Percentiles rank a stretch among this genome's conserved stretches.
These are phyloP conservation scores for Byssochlamys sp. DNA, from an alignment of 2,329 filamentous ascomycete genomes.

Conservation along the genomic window DNA sequence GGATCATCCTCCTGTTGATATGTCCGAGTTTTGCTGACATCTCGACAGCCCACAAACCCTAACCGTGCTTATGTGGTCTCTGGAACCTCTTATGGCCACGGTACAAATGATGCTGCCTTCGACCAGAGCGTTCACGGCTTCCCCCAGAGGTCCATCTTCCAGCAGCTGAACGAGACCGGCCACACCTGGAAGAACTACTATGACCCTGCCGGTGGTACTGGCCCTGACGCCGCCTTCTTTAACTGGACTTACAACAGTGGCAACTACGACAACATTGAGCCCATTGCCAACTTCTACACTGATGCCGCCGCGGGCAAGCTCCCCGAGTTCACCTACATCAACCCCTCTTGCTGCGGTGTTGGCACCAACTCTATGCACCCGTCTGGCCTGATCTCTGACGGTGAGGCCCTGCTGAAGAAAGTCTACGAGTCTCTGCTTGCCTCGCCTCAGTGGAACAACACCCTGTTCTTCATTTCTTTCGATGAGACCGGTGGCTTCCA, in stretches of 20 bases:
- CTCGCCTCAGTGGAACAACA: slow-evolving; percentile 39
- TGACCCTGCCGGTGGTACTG: slow-evolving; percentile 34
- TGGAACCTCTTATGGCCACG: slow-evolving; percentile 33
- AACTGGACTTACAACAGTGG: slow-evolving; percentile 32
- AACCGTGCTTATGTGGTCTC: slow-evolving; percentile 31
- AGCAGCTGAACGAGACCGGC: slow-evolving; percentile 31
- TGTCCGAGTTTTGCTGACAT: not conserved
- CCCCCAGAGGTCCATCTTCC: slow-evolving; percentile 32
- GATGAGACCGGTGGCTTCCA: slow-evolving; percentile 42
- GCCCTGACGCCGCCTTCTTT: slow-evolving; percentile 38
- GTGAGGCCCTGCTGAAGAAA: slow-evolving; percentile 38
- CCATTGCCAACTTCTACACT: slow-evolving; percentile 34
- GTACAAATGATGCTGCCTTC: slow-evolving; percentile 28
- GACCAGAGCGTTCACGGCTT: slow-evolving; percentile 17
- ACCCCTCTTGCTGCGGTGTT: slow-evolving; percentile 39
- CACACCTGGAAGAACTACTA: slow-evolving; percentile 42
- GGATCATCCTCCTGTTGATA: not conserved
- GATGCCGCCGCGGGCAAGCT: slow-evolving; percentile 38
- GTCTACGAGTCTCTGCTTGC: slow-evolving; percentile 38
- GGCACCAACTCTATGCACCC: slow-evolving; percentile 42
- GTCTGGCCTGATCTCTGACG: slow-evolving; percentile 34
- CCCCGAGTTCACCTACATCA: slow-evolving; percentile 41
- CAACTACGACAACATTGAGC: slow-evolving; percentile 26
- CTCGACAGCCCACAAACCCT: slow-evolving; percentile 26
- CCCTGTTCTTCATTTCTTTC: slow-evolving; percentile 40